A percentile compares a stretch with the other conserved stretches of the same genome.
Conservation (phyloP, 345 rosid genomes). For the Populus nigra region DNA sequence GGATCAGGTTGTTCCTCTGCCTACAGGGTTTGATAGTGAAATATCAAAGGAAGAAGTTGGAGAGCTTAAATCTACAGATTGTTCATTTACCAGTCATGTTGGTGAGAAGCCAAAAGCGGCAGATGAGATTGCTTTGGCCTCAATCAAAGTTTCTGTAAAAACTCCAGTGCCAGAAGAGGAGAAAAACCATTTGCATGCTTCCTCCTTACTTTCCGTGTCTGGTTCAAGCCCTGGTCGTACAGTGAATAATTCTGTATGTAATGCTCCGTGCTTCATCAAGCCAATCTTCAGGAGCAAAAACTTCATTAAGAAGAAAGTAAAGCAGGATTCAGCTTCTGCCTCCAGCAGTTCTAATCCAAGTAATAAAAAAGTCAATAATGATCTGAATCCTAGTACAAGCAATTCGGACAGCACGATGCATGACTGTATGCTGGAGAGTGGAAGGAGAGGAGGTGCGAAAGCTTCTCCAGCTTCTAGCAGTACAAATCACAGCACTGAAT, state of each 20-base stretch:
- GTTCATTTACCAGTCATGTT: slow-evolving; percentile 15
- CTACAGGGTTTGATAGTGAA: slow-evolving; percentile 6
- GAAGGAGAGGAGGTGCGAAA: slow-evolving; percentile 35
- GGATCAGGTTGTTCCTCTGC: slow-evolving; percentile 12
- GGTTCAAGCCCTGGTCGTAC: slow-evolving; percentile 18
- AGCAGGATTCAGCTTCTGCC: slow-evolving; percentile 32
- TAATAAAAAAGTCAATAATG: slow-evolving; percentile 24
- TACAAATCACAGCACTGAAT: slow-evolving; percentile 34
- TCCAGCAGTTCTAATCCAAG: slow-evolving; percentile 32
- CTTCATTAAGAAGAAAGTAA: slow-evolving; percentile 53
- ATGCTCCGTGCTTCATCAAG: slow-evolving; percentile 38
- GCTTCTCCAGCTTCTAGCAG: slow-evolving; percentile 39
- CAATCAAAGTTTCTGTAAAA: slow-evolving; percentile 20
- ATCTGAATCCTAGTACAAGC: slow-evolving; percentile 36
- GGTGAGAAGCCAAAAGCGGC: slow-evolving; percentile 14
- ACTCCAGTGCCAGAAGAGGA: slow-evolving; percentile 25
- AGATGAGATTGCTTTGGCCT: slow-evolving; percentile 23
- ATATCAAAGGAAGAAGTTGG: slow-evolving; percentile 20
- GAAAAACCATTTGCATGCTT: slow-evolving; percentile 33
- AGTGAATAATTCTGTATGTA: slow-evolving; percentile 29
- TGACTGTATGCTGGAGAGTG: slow-evolving; percentile 20
- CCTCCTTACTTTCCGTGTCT: slow-evolving; percentile 26
- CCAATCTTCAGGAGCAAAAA: slow-evolving; percentile 55
- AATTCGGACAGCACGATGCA: slow-evolving; percentile 21
- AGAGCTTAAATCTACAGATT: slow-evolving; percentile 18